phyloP scores from a whole-genome alignment of 1,284 basidiomycete species.

The Boletus smithii region DNA sequence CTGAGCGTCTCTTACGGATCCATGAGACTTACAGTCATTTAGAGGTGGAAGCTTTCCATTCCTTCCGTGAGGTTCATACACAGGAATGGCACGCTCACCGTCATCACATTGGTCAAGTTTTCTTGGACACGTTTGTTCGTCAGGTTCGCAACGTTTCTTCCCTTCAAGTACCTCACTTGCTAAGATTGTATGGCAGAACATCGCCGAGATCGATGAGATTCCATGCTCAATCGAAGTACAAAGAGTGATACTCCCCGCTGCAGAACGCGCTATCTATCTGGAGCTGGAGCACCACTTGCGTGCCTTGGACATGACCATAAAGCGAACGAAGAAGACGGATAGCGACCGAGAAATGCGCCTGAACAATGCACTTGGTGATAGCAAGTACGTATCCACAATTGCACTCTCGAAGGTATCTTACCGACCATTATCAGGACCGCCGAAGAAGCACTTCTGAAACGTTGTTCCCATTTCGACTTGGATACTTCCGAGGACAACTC shows the following conservation, averaged over 20 bases:
- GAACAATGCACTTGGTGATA: conserved; percentile 83
- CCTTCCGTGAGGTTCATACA: conserved; percentile 92
- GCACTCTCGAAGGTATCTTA: background rate
- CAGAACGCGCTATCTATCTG: conserved; percentile 92
- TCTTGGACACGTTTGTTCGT: conserved; percentile 81
- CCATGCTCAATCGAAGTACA: conserved; percentile 71
- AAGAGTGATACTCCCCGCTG: conserved; percentile 78
- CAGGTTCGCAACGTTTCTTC: conserved; percentile 51
- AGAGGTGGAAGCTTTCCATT: conserved; percentile 93
- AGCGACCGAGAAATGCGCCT: conserved; percentile 89
- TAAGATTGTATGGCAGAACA: conserved; percentile 57
- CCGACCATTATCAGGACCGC: conserved; percentile 54
- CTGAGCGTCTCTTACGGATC: background rate
- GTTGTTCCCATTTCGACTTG: conserved; percentile 91
- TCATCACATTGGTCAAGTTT: conserved; percentile 78
- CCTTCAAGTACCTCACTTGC: background rate
- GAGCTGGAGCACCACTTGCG: conserved; percentile 94
- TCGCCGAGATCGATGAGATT: conserved; percentile 96
- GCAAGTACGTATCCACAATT: conserved; percentile 54
- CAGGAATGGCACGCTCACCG: conserved; percentile 90
- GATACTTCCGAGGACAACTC: conserved; percentile 54
- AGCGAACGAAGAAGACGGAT: conserved; percentile 81
- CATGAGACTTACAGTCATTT: conserved; percentile 7
- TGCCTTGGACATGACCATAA: conserved; percentile 84
- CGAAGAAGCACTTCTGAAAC: conserved; percentile 88